Percentiles rank a stretch among this genome's conserved stretches.
phyloP scores from a whole-genome alignment of 805 yeast species.

The Wickerhamiella musiphila region DNA sequence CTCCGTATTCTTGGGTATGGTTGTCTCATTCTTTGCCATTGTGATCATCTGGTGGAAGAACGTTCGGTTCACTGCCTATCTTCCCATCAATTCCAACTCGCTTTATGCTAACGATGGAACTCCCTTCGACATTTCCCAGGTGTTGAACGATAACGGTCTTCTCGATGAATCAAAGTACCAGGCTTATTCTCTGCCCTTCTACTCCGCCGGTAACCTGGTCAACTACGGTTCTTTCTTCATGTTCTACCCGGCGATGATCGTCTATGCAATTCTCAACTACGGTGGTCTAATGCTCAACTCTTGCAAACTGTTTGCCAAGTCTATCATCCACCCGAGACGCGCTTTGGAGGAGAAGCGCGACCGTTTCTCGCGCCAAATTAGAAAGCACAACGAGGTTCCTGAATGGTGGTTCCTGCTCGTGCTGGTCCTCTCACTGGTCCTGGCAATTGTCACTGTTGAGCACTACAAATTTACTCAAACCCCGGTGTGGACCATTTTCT shows the following conservation, averaged over 20 bases:
- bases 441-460: conserved; percentile 30
- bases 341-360: conserved; percentile 21
- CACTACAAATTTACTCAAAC: conserved; percentile 24
- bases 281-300: conserved; percentile 17
- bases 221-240: conserved; percentile 41
- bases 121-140: conserved; percentile 27
- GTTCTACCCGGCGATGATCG: conserved; percentile 37
- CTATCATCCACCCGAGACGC: conserved; percentile 6
- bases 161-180: conserved; percentile 32
- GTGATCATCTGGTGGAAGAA: conserved; percentile 28
- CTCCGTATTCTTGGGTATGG: conserved; percentile 23
- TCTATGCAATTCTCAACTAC: conserved; percentile 21
- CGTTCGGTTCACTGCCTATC: conserved; percentile 32
- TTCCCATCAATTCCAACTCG: conserved; percentile 32
- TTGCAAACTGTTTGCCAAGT: conserved; percentile 24
- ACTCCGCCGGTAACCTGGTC: conserved; percentile 43
- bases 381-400: conserved; percentile 43
- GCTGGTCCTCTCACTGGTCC: conserved; percentile 26
- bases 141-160: conserved; percentile 29
- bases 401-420: conserved; percentile 47
- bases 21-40: conserved; percentile 20
- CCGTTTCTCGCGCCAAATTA: conserved; percentile 42
- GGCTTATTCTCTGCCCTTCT: conserved; percentile 51
- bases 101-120: conserved; percentile 29
- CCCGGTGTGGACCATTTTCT: conserved; percentile 43